These are phyloP conservation scores for Hyaloscypha finlandica DNA, from an alignment of 495 filamentous ascomycete genomes.

Conservation along the genomic window DNA sequence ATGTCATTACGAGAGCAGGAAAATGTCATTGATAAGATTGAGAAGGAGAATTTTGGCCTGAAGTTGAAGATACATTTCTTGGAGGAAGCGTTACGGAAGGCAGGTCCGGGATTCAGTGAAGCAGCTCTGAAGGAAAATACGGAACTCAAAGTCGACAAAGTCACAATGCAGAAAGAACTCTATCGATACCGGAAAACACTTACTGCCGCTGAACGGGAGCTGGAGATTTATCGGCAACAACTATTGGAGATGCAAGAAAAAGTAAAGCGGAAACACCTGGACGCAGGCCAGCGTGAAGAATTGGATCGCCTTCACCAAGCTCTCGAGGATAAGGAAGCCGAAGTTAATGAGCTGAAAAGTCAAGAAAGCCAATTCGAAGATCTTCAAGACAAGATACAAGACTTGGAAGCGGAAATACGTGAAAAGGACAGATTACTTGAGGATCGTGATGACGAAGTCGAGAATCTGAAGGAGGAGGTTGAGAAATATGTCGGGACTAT, in stretches of 20 bases:
- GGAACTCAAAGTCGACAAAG: conserved; percentile 86
- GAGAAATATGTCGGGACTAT: conserved; percentile 54
- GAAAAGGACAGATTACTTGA: conserved; percentile 67
- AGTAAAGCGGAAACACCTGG: conserved; percentile 69
- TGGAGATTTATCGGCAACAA: conserved; percentile 76
- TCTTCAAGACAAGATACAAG: conserved; percentile 66
- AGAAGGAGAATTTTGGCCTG: conserved; percentile 85
- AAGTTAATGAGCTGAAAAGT: conserved; percentile 50
- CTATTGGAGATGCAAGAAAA: conserved; percentile 78
- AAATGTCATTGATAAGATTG: conserved; percentile 89
- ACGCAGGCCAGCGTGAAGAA: conserved; percentile 61
- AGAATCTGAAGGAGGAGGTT: conserved; percentile 57
- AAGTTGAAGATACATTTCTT: conserved; percentile 83
- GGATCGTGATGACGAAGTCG: conserved; percentile 66
- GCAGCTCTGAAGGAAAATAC: conserved; percentile 90
- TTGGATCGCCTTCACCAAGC: conserved; percentile 54
- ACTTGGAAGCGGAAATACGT: conserved; percentile 64
- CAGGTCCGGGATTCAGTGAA: conserved; percentile 84
- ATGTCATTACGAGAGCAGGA: conserved; percentile 93
- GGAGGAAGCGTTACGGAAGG: conserved; percentile 76
- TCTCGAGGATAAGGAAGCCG: conserved; percentile 50
- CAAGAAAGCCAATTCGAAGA: conserved; percentile 58
- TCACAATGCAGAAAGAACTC: conserved; percentile 85
- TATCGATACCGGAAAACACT: conserved; percentile 80
- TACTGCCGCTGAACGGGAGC: conserved; percentile 71